Evolutionary conservation across 2,329 filamentous ascomycete species (phyloP), one percentile per base, ranked within the genome.

Genomic region (Fusarium solani-melongenae): DNA sequence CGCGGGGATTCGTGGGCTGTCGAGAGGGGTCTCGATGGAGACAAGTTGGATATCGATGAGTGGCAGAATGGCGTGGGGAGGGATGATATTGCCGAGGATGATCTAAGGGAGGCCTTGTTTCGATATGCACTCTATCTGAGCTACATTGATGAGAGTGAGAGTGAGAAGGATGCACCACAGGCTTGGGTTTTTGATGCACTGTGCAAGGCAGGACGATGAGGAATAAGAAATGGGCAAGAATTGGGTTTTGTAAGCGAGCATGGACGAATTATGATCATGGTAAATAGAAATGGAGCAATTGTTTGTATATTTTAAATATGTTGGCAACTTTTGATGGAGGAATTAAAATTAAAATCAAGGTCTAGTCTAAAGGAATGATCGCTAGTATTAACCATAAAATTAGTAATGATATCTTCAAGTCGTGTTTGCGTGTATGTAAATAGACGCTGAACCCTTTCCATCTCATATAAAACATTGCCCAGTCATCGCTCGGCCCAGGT

Each of bases 81-180:
- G 41, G 56, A 69, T 4, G 76, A 77, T 10, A 31, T 80, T 7
- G 68, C 73, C 1, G 73, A 81, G 59, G 70, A 76, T 1, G 62
- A 63, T 14, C 49, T 83, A 22, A 73, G 76, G 38, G 73, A 73
- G 38, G 73, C 76, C 5, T 59, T 82, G 73, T 83, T 83, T 64
- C 77, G 81, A 53, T 83, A 82, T 72, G 78, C 81, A 3, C 66
- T 83, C 61, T 82, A 82, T 55, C 62, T 82, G 60, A 83, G 81
- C 65, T 83, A 83, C 36, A 36, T 75, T n/a, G 71, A 76, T 17
- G 63, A 64, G 8, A 75, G 77, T 5, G 67, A 75, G 22, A 73
- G 67, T 9, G 76, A 78, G 41, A 71, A 74, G 8, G 75, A 77
- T 33, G 67, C 73, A n/a, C 79, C 79, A 14, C 79, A 81, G 33